Evolutionary conservation across 345 rosid genomes (phyloP).

Genomic region (Arabidopsis suecica): DNA sequence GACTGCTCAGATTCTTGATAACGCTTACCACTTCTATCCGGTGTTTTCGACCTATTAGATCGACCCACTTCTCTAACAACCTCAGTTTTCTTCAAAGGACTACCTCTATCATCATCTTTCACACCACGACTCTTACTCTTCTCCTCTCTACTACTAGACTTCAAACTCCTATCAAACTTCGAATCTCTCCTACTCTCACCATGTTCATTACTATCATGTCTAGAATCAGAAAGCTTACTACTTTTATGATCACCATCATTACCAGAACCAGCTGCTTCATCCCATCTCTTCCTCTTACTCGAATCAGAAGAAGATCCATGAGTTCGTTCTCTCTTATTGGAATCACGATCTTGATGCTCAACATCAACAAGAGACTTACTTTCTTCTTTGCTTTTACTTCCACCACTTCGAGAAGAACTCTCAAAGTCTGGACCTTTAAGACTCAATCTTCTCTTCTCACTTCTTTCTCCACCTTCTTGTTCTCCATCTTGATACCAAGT

Average conservation of each 20-base stretch:
- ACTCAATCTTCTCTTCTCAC: conserved; percentile 64
- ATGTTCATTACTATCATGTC: conserved; percentile 63
- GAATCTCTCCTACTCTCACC: conserved; percentile 66
- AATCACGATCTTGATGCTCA: conserved; percentile 59
- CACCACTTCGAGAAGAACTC: conserved; percentile 55
- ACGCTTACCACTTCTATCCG: conserved; percentile 69
- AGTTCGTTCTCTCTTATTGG: conserved; percentile 65
- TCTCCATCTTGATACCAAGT: conserved; percentile 97
- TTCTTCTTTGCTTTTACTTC: conserved; percentile 76
- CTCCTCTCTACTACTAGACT: conserved; percentile 71
- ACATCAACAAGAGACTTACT: conserved; percentile 55
- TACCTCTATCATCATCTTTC: conserved; percentile 69
- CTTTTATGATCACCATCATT: conserved; percentile 56
- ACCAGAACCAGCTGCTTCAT: conserved; percentile 64
- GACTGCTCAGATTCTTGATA: conserved; percentile 65
- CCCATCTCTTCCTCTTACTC: conserved; percentile 88
- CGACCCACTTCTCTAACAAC: conserved; percentile 55
- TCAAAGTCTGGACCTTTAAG: conserved; percentile 64
- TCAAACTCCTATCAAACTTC: conserved; percentile 60
- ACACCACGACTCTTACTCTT: conserved; percentile 58
- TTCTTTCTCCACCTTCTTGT: conserved; percentile 72
- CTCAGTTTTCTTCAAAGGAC: conserved; percentile 70
- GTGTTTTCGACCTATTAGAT: conserved; percentile 74
- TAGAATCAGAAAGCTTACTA: conserved; percentile 69
- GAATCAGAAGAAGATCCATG: conserved; percentile 63